phyloP scores from a whole-genome alignment of 441 rosid species.

The Jatropha multifida region DNA sequence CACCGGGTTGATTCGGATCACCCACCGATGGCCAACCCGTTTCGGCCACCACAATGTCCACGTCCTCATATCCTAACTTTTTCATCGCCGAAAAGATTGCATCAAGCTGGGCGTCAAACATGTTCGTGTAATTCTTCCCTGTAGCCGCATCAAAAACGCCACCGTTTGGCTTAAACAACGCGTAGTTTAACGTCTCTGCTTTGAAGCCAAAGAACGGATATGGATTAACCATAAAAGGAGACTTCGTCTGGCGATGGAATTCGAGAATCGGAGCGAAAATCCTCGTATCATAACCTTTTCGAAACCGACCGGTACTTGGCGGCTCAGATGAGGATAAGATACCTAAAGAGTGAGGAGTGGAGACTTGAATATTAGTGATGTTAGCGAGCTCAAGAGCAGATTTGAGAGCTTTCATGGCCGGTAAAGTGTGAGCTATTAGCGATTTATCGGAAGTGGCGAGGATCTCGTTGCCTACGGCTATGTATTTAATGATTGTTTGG shows the following conservation, averaged over 20 bases:
- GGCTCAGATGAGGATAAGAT: conserved; percentile 67
- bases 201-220: conserved; percentile 78
- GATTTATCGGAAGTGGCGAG: conserved; percentile 54
- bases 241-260: conserved; percentile 57
- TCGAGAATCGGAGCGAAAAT: conserved; percentile 68
- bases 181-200: conserved; percentile 60
- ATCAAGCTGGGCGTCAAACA: conserved; percentile 85
- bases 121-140: conserved; percentile 65
- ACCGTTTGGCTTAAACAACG: conserved; percentile 58
- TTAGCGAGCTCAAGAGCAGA: conserved; percentile 52
- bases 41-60: conserved; percentile 70
- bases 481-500: conserved; percentile 44
- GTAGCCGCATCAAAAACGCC: conserved; percentile 56
- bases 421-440: conserved; percentile 54
- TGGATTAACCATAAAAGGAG: conserved; percentile 84
- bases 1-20: conserved; percentile 57
- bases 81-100: conserved; percentile 77
- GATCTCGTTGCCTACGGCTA: conserved; percentile 72
- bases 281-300: conserved; percentile 52
- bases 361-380: conserved; percentile 42
- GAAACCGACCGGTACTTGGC: conserved; percentile 65
- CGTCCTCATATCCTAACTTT: conserved; percentile 56
- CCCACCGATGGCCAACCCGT: conserved; percentile 88
- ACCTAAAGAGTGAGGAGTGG: conserved; percentile 76
- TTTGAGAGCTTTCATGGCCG: conserved; percentile 64